Base-by-base conservation (phyloP, 345 rosid genomes). In the Angophora floribunda region DNA sequence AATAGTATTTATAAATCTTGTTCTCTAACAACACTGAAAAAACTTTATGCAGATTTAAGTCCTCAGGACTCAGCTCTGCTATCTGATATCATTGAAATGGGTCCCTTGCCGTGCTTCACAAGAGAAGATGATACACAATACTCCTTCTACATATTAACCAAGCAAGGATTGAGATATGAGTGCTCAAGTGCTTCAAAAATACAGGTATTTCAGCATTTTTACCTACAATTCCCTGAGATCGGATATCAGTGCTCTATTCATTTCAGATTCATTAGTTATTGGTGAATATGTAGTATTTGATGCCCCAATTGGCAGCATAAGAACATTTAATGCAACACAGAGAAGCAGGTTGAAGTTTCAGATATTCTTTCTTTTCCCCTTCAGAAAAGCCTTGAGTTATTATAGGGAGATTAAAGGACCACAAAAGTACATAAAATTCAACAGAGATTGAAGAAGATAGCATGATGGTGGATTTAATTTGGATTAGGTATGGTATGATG, bases 31-130 rank as follows among this genome's bases (percentile, higher is more conserved):
- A 59, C 87, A 75, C 44, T 28, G 89, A 47, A 51, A 55, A 50
- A n/a, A 41, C 84, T 86, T 87, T n/a, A 26, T 92, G 92, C 95
- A 96, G 99, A 98, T 92, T 92, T 98, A 90, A 95, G 98, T 91
- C 99, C 99, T 79, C 98, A 97, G 89, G 99, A 97, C 89, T 98
- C 99, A 52, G 89, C 99, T 79, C 89, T 98, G 86, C 91, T 97
- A 52, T 93, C 98, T 5, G 99, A 98, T 91, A 86, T 96, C 86
- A 96, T 94, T 57, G 98, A 98, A 92, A 91, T 98, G 51, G 97
- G 94, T 90, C 87, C 94, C 21, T 90, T 93, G 85, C 97, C 99
- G 44, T 92, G 94, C 94, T 93, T 95, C 89, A 91, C 89, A 9
- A 91, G 96, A 89, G 99, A 95, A 91, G 94, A 91, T 50, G 96